Percentiles rank a stretch among this genome's conserved stretches.
Evolutionary conservation across 2,329 filamentous ascomycete genomes (phyloP).

Genomic region (Pseudodiploospora longispora): DNA sequence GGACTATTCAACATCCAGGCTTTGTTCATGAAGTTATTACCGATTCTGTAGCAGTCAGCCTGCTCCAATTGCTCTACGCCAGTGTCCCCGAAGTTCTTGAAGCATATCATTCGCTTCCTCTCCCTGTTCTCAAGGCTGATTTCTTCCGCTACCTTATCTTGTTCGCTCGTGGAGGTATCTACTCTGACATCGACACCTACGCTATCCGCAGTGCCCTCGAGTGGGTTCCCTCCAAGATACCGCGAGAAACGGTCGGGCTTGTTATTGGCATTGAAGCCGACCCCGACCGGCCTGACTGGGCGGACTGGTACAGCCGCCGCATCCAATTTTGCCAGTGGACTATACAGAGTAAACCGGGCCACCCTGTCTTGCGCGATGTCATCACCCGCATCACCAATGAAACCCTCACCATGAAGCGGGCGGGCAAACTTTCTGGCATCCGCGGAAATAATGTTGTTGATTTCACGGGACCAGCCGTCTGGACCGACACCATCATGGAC

Average conservation of each 20-base stretch:
- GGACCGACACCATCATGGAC: slow-evolving; percentile 86
- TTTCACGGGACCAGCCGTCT: slow-evolving; percentile 87
- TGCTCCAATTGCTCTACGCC: slow-evolving; percentile 81
- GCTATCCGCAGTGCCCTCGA: slow-evolving; percentile 76
- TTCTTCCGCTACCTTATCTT: slow-evolving; percentile 70
- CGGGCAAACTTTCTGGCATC: slow-evolving; percentile 53
- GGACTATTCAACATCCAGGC: slow-evolving; percentile 77
- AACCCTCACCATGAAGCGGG: slow-evolving; percentile 64
- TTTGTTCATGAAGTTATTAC: slow-evolving; percentile 97
- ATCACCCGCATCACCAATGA: slow-evolving; percentile 80
- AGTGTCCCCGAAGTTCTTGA: slow-evolving; percentile 71
- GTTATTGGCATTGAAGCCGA: slow-evolving; percentile 95
- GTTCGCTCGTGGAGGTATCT: slow-evolving; percentile 56
- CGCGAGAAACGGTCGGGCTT: slow-evolving; percentile 70
- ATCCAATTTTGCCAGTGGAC: slow-evolving; percentile 99
- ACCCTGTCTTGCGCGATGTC: slow-evolving; percentile 82
- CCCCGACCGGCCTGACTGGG: slow-evolving; percentile 86
- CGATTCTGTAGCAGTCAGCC: slow-evolving; percentile 73
- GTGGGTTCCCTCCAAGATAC: slow-evolving; percentile 77
- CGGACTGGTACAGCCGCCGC: slow-evolving; percentile 88
- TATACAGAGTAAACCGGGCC: slow-evolving; percentile 89
- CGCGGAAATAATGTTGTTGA: slow-evolving; percentile 73
- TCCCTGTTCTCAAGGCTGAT: slow-evolving; percentile 71
- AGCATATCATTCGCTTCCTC: slow-evolving; percentile 64
- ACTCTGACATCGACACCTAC: slow-evolving; percentile 86